Evolutionary conservation across 352 stramenopile genomes (phyloP), one percentile per base, ranked within the genome.

Genomic region (Phytophthora kernoviae): DNA sequence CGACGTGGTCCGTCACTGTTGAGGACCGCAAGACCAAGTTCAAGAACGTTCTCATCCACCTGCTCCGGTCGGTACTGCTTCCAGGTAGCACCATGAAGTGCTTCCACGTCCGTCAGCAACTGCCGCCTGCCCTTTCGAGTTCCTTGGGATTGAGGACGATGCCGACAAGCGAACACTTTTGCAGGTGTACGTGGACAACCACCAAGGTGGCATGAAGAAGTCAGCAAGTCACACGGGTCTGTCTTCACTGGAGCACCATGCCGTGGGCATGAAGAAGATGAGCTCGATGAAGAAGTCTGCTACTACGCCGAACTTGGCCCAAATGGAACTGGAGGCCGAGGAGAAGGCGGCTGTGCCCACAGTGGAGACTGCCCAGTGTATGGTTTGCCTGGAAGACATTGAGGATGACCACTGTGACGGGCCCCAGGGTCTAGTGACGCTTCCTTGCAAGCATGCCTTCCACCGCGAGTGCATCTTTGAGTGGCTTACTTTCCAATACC

Each of bases 391-490:
- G 42, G 49, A 70, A 7, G 62, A 73, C 26, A 61, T 70, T 44
- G 67, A 82, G 51, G 48, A 60, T 32, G 39, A 60, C 14, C 62
- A 77, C 1, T 50, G 56, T 17, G 50, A 66, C 6, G 45, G 65
- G 9, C 47, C 63, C 20, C 51, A 70, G 26, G 57, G 63, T 46
- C 49, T 86, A 18, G 66, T 79, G 49, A 71, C 69, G 24, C 68
- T 92, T 15, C 78, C 74, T 26, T 93, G 83, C 68, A 73, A 74
- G 33, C 83, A 93, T 60, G 67, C 73, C 27, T 93, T 91, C 66
- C 84, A 91, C 68, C 79, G 84, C 12, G 76, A 86, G 45, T 93
- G 84, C 61, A 67, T 93, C 20, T 90, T 87, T 40, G 75, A 90
- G 71, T 91, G 81, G 83, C 62, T 93, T 20, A 50, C 83, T 30